phyloP scores from a whole-genome alignment of 495 filamentous ascomycete species.

The Talaromyces ruber region DNA sequence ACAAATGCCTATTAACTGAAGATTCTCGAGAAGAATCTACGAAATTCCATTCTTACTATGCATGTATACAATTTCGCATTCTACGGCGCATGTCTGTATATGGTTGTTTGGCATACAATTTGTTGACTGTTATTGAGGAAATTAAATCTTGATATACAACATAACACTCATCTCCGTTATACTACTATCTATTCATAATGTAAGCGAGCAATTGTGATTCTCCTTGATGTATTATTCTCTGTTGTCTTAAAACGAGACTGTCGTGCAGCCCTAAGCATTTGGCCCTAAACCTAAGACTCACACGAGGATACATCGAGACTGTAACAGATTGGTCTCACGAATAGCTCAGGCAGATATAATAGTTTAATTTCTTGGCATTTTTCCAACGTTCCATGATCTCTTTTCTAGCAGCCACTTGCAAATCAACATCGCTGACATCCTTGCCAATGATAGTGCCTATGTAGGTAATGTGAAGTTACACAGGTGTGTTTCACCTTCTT shows the following conservation, averaged over 20 bases:
- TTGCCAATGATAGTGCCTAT: too few species aligned
- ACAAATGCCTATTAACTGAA: background rate
- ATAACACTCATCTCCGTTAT: background rate
- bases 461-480: too few species aligned
- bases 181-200: background rate
- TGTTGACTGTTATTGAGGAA: background rate
- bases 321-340: too few species aligned
- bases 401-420: too few species aligned
- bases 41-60: background rate
- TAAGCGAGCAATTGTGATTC: background rate
- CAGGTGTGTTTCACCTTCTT: too few species aligned
- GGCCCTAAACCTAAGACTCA: background rate
- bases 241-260: background rate
- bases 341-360: too few species aligned
- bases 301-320: background rate
- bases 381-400: too few species aligned
- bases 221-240: background rate
- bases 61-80: slow-evolving; percentile 2
- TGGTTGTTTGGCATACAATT: background rate
- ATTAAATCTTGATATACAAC: background rate
- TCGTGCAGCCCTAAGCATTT: background rate
- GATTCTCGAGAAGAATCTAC: background rate
- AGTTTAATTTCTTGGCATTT: too few species aligned
- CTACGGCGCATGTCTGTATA: background rate
- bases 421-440: too few species aligned